phyloP scores from a whole-genome alignment of 768 basidiomycete genomes.

The Leccinum truebloodii region DNA sequence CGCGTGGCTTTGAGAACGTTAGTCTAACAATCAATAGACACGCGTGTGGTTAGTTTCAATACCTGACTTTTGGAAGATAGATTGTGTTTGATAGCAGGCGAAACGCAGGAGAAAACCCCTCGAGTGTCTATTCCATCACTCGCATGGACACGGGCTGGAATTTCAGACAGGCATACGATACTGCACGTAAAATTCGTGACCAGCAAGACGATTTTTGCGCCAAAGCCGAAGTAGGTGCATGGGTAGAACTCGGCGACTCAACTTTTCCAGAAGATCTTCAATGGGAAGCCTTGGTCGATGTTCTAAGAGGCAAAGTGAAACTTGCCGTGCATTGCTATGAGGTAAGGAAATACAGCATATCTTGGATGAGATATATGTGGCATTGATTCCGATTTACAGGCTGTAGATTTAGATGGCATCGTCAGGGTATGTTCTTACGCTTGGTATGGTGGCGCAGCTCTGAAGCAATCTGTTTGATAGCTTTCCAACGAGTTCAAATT shows the following conservation, averaged over 20 bases:
- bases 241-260: constrained; percentile 37
- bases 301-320: constrained; percentile 75
- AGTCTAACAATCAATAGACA: constrained; percentile 27
- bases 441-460: not conserved
- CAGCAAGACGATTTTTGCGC: constrained; percentile 74
- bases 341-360: constrained; percentile 1
- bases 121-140: constrained; percentile 43
- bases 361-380: not conserved
- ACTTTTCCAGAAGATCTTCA: constrained; percentile 61
- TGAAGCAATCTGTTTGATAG: constrained; percentile 31
- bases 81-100: not conserved
- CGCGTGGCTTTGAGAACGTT: not conserved
- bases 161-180: constrained; percentile 75
- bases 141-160: constrained; percentile 83
- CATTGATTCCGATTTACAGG: constrained; percentile 27
- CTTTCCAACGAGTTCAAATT: constrained; percentile 86
- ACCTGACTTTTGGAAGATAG: not conserved
- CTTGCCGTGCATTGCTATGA: constrained; percentile 41
- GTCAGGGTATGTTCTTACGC: constrained; percentile 54
- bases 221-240: constrained; percentile 50
- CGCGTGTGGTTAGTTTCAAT: constrained; percentile 40
- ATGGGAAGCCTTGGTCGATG: constrained; percentile 80
- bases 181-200: constrained; percentile 66
- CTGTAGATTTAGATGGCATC: constrained; percentile 72
- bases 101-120: constrained; percentile 35